Percentiles rank a stretch among this genome's conserved stretches.
phyloP scores from a whole-genome alignment of 768 basidiomycete species.

The Tubosaeta sp. region DNA sequence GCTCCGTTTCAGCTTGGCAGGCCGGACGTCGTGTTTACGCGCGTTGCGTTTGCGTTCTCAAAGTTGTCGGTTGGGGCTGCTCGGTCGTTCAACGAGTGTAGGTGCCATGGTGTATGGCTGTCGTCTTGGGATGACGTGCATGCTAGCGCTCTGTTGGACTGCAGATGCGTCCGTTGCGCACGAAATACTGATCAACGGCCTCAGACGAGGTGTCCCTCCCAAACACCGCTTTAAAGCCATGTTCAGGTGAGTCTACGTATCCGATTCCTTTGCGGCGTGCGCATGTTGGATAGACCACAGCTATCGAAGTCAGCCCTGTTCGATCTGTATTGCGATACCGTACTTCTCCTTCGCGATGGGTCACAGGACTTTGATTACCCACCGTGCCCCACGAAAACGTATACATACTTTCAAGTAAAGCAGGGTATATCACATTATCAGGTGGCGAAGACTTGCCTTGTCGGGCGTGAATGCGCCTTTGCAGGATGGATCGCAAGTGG shows the following conservation, averaged over 20 bases:
- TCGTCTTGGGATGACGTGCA: slow-evolving; percentile 2
- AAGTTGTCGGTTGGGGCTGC: slow-evolving; percentile 43
- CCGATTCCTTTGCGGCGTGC: neutral
- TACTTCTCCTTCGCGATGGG: slow-evolving; percentile 9
- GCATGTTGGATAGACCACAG: slow-evolving; percentile 38
- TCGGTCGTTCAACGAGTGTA: slow-evolving; percentile 70
- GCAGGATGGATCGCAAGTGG: slow-evolving; percentile 62
- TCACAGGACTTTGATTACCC: slow-evolving; percentile 9
- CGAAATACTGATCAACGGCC: slow-evolving; percentile 75
- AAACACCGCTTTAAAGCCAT: slow-evolving; percentile 63
- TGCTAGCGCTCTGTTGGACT: slow-evolving; percentile 67
- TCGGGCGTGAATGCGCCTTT: slow-evolving; percentile 46
- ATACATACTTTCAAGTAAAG: slow-evolving; percentile 48
- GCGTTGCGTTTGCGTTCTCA: slow-evolving; percentile 46
- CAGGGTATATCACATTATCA: slow-evolving; percentile 42
- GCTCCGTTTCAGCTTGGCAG: slow-evolving; percentile 43
- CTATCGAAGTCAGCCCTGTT: slow-evolving; percentile 54
- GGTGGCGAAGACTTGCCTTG: slow-evolving; percentile 44
- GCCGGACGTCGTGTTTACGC: slow-evolving; percentile 58
- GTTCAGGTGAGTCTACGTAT: slow-evolving; percentile 45
- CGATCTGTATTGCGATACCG: slow-evolving; percentile 36
- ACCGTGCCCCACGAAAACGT: slow-evolving; percentile 11
- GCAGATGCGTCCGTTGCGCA: slow-evolving; percentile 41
- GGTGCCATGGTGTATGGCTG: slow-evolving; percentile 6
- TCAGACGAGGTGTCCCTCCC: slow-evolving; percentile 71